Percentiles rank a stretch among this genome's conserved stretches.
Conservation (phyloP, 2,329 filamentous ascomycete genomes). For the Phaeosphaeriaceae sp. region DNA sequence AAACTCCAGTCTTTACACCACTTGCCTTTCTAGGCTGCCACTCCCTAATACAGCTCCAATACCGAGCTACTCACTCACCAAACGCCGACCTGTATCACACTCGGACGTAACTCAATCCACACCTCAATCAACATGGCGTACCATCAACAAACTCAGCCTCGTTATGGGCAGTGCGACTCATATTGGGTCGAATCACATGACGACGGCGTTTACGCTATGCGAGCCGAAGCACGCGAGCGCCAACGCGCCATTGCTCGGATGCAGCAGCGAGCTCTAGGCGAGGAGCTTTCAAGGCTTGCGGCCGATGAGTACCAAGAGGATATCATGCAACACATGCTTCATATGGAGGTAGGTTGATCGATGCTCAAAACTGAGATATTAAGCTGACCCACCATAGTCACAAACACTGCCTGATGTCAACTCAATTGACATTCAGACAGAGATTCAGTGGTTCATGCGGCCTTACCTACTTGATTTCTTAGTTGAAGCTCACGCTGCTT, state of each 20-base stretch:
- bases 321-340: constrained; percentile 89
- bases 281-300: constrained; percentile 84
- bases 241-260: constrained; percentile 79
- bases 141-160: constrained; percentile 57
- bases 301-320: constrained; percentile 94
- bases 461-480: constrained; percentile 98
- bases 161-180: constrained; percentile 70
- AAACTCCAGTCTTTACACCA: constrained; percentile 63
- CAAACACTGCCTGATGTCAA: constrained; percentile 95
- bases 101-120: constrained; percentile 21
- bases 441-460: constrained; percentile 99
- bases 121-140: constrained; percentile 61
- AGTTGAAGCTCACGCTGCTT: constrained; percentile 94
- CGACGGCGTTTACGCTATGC: constrained; percentile 59
- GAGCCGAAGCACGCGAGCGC: constrained; percentile 75
- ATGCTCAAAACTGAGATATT: constrained; percentile 8
- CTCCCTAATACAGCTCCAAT: constrained; percentile 54
- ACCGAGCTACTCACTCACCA: constrained; percentile 53
- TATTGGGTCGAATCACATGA: constrained; percentile 71
- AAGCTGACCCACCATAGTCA: constrained; percentile 57
- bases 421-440: constrained; percentile 97
- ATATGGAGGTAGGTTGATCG: constrained; percentile 77
- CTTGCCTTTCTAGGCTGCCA: constrained; percentile 56
- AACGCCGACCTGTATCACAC: constrained; percentile 15
- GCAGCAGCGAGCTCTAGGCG: constrained; percentile 85